phyloP scores from a whole-genome alignment of 1,139 yeast species.

The Blastobotrys serpentis region DNA sequence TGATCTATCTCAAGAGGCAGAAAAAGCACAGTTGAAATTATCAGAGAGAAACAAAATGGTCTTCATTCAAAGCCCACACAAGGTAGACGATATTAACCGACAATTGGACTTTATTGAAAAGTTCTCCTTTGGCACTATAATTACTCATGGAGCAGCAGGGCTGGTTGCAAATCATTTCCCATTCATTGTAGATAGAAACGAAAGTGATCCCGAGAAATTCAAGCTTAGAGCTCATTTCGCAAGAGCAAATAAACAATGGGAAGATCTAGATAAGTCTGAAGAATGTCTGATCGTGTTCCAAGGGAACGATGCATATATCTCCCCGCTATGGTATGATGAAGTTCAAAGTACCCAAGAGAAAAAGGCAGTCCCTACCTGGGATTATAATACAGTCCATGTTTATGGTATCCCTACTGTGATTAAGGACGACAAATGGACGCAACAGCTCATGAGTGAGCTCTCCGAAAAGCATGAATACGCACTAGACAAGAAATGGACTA shows the following conservation, averaged over 20 bases:
- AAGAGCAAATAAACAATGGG: slow-evolving; percentile 52
- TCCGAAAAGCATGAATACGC: slow-evolving; percentile 51
- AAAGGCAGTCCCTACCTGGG: slow-evolving; percentile 73
- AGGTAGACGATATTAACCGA: slow-evolving; percentile 6
- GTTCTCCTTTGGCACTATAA: slow-evolving; percentile 52
- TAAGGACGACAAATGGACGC: slow-evolving; percentile 42
- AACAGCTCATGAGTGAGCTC: slow-evolving; percentile 47
- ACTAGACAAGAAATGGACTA: slow-evolving; percentile 50
- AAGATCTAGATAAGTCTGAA: slow-evolving; percentile 41
- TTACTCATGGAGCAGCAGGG: slow-evolving; percentile 43
- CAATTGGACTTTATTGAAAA: slow-evolving; percentile 12
- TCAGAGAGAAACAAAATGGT: slow-evolving; percentile 11
- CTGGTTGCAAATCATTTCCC: slow-evolving; percentile 58
- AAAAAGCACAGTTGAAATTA: neutral
- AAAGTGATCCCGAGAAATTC: slow-evolving; percentile 43
- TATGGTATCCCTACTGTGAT: slow-evolving; percentile 53
- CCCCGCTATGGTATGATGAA: slow-evolving; percentile 61
- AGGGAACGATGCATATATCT: slow-evolving; percentile 53
- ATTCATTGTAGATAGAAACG: slow-evolving; percentile 45
- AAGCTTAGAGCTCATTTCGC: slow-evolving; percentile 58
- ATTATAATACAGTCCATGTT: slow-evolving; percentile 60
- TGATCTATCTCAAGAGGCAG: neutral
- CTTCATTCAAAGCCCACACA: slow-evolving; percentile 12
- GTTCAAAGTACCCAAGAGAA: slow-evolving; percentile 55
- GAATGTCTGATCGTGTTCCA: slow-evolving; percentile 56